phyloP scores from a whole-genome alignment of 2,329 filamentous ascomycete genomes.

The Didymella segeticola region DNA sequence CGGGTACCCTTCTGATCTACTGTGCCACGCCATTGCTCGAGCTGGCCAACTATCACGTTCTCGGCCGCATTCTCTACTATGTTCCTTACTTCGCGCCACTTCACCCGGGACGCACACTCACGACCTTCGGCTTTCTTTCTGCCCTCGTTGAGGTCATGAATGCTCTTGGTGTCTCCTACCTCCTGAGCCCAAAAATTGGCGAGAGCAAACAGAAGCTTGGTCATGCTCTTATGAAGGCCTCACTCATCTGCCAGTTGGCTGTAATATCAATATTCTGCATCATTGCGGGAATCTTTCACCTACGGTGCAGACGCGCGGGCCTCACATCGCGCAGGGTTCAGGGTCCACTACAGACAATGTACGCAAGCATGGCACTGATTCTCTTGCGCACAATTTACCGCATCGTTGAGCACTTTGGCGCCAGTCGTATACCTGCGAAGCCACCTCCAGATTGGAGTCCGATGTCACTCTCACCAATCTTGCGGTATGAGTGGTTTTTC shows the following conservation, averaged over 20 bases:
- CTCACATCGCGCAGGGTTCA: constrained; percentile 56
- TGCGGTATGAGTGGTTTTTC: constrained; percentile 59
- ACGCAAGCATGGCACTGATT: constrained; percentile 52
- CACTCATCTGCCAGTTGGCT: constrained; percentile 58
- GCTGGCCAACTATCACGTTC: constrained; percentile 64
- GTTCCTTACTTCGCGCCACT: constrained; percentile 64
- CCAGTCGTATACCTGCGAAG: constrained; percentile 52
- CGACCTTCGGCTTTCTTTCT: constrained; percentile 62
- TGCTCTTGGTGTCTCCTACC: constrained; percentile 54
- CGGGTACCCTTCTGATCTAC: constrained; percentile 45
- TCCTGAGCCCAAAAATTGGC: constrained; percentile 47
- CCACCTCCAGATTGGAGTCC: constrained; percentile 43
- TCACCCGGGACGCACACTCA: constrained; percentile 63
- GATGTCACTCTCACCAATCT: constrained; percentile 24
- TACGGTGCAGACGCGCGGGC: constrained; percentile 44
- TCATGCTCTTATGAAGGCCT: constrained; percentile 54
- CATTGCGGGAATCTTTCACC: constrained; percentile 54
- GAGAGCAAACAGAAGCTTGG: constrained; percentile 49
- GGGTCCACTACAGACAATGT: constrained; percentile 51
- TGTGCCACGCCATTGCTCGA: constrained; percentile 28
- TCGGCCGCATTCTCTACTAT: constrained; percentile 65
- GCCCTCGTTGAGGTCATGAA: constrained; percentile 57
- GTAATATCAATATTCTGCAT: constrained; percentile 55
- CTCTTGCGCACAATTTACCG: constrained; percentile 59
- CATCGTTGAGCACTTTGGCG: constrained; percentile 59